Evolutionary conservation across 2,329 filamentous ascomycete species (phyloP), one percentile per base, ranked within the genome.

Genomic region (Microsporum ferrugineum): DNA sequence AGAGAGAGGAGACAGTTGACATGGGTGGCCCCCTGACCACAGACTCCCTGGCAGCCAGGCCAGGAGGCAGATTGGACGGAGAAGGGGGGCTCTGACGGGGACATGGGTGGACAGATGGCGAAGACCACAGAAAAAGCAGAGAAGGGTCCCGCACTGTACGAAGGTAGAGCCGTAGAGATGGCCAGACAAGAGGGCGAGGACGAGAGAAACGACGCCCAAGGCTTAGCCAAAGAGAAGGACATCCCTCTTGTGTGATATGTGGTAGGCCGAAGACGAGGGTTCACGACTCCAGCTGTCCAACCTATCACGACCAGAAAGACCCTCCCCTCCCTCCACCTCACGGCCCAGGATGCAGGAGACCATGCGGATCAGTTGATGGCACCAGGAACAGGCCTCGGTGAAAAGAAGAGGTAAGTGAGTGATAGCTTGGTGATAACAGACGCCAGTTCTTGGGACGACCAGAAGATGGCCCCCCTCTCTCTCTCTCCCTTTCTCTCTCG

Each of bases 251-350:
- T 2, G 55, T n/a, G 17, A 23, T 23, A 23, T 59, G 59, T 61
- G 61, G 61, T 59, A 63, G 61, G 59, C 58, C 58, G 57, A 51
- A 33, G 43, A 39, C 34, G 23, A 39, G 41, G 53, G 59, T 63
- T 63, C 59, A 61, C 61, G 36, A 23, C 38, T 45, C 43, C 51
- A 38, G 45, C 41, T 23, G 41, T 41, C 31, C 56, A 39, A 57
- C 61, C 61, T 61, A 63, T 63, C 59, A 61, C 29, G 36, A 49
- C 23, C 2, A 29, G n/a, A 8, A 59, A 56, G 61, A 23, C 17
- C 17, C 17, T 49, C 36, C 36, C 60, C 51, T 60, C 60, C 58
- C 43, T 45, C 14, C 14, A 5, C 61, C 61, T 17, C 51, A n/a
- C 38, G 57, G 38, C 49, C 27, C 36, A 57, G 59, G 59, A 60